These are phyloP conservation scores for Naganishia vaughanmartiniae DNA, from an alignment of 768 basidiomycete species.

Conservation along the genomic window DNA sequence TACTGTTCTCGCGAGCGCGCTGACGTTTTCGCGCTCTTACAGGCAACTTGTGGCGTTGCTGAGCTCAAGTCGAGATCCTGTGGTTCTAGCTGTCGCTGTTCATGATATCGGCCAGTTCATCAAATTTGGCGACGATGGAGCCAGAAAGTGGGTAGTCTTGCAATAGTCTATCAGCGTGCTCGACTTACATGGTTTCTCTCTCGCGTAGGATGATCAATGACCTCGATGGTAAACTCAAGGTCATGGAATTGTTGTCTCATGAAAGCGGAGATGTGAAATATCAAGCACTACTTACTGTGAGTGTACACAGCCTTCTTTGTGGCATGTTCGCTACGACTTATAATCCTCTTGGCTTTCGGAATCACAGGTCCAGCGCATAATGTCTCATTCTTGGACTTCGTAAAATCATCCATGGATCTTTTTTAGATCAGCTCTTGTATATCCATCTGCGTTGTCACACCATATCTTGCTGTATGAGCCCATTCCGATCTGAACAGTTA, in stretches of 20 bases:
- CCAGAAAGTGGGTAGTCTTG: constrained; percentile 70
- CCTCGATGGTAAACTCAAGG: constrained; percentile 70
- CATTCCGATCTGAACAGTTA: background rate
- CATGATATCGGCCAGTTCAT: constrained; percentile 94
- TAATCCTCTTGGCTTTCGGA: background rate
- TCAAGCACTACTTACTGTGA: constrained; percentile 74
- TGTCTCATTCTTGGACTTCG: constrained; percentile 29
- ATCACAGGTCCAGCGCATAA: constrained; percentile 26
- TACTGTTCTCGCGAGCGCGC: background rate
- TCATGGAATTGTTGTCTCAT: constrained; percentile 81
- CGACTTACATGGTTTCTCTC: constrained; percentile 8
- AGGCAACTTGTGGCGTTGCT: constrained; percentile 75
- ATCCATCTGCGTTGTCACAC: background rate
- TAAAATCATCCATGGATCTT: constrained; percentile 4
- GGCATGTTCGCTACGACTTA: background rate
- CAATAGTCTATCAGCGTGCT: background rate
- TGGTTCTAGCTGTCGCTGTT: constrained; percentile 83
- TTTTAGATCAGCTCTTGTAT: background rate
- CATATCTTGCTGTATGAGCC: background rate
- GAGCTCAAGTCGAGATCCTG: constrained; percentile 66
- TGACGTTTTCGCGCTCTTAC: background rate
- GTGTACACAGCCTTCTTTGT: background rate
- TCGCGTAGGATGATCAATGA: constrained; percentile 68
- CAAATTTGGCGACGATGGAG: constrained; percentile 75
- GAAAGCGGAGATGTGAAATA: constrained; percentile 84